These are phyloP conservation scores for Pythium vanterpoolii DNA, from an alignment of 352 stramenopile species.

Conservation along the genomic window DNA sequence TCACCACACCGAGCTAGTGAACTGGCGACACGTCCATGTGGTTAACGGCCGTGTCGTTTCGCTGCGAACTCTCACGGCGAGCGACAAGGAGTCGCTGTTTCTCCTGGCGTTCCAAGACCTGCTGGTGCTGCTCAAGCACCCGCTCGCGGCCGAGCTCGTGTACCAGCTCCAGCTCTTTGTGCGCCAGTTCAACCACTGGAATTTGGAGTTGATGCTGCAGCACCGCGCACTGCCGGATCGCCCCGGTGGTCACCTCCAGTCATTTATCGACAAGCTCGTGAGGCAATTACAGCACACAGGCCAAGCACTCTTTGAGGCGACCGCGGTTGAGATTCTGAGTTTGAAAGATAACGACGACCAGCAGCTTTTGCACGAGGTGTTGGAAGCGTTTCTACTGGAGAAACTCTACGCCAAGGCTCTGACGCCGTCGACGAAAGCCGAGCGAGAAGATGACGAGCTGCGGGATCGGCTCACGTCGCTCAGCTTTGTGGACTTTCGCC, in stretches of 20 bases:
- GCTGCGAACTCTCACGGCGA: constrained; percentile 25
- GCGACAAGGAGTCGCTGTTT: constrained; percentile 61
- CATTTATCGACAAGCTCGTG: constrained; percentile 61
- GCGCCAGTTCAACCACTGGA: constrained; percentile 52
- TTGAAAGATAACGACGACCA: constrained; percentile 37
- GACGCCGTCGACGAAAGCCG: constrained; percentile 37
- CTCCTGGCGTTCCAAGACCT: constrained; percentile 58
- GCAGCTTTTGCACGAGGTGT: constrained; percentile 54
- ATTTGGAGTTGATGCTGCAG: constrained; percentile 45
- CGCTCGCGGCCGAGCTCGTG: constrained; percentile 59
- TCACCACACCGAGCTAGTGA: constrained; percentile 34
- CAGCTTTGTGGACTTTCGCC: constrained; percentile 75
- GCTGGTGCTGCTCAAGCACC: constrained; percentile 52
- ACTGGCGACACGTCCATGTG: constrained; percentile 39
- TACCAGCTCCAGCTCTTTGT: constrained; percentile 83
- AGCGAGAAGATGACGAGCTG: constrained; percentile 55
- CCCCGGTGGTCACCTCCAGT: constrained; percentile 52
- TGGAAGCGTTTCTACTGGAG: constrained; percentile 90
- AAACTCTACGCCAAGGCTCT: constrained; percentile 82
- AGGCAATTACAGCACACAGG: constrained; percentile 42
- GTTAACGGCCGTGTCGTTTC: constrained; percentile 2
- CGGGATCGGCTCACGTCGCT: constrained; percentile 64
- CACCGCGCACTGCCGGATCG: constrained; percentile 35
- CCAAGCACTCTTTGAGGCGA: not conserved
- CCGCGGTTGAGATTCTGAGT: constrained; percentile 6